Conservation (phyloP, 495 filamentous ascomycete genomes). For the Xylaria cubensis region DNA sequence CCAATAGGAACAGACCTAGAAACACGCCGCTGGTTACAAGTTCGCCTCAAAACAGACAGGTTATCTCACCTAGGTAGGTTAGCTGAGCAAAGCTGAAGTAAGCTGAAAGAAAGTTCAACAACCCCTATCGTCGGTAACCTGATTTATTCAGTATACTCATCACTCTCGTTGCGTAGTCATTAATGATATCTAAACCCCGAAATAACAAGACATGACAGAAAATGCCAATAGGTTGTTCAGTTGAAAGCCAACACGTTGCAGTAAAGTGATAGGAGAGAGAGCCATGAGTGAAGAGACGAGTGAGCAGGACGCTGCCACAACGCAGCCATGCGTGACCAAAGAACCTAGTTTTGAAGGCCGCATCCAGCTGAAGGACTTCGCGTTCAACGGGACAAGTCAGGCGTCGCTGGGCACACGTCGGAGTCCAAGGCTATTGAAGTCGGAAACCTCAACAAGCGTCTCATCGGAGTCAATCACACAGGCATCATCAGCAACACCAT, state of each 20-base stretch:
- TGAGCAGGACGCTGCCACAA: constrained; percentile 13
- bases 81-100: constrained; percentile 11
- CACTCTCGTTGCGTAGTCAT: not conserved
- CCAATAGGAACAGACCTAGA: not conserved
- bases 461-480: constrained; percentile 24
- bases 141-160: not conserved
- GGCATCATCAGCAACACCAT: constrained; percentile 14
- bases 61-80: not conserved
- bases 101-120: constrained; percentile 4
- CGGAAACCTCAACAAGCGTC: constrained; percentile 24
- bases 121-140: not conserved
- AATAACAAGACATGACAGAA: not conserved
- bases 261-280: constrained; percentile 7
- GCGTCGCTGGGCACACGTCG: constrained; percentile 26
- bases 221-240: not conserved
- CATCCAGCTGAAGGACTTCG: constrained; percentile 56
- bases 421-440: constrained; percentile 31
- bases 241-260: not conserved
- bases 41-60: not conserved
- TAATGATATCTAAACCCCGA: not conserved
- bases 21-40: not conserved
- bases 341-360: constrained; percentile 61
- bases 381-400: constrained; percentile 45
- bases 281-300: constrained; percentile 17
- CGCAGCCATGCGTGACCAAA: constrained; percentile 27